phyloP scores from a whole-genome alignment of 345 rosid genomes.

The Draba incana region DNA sequence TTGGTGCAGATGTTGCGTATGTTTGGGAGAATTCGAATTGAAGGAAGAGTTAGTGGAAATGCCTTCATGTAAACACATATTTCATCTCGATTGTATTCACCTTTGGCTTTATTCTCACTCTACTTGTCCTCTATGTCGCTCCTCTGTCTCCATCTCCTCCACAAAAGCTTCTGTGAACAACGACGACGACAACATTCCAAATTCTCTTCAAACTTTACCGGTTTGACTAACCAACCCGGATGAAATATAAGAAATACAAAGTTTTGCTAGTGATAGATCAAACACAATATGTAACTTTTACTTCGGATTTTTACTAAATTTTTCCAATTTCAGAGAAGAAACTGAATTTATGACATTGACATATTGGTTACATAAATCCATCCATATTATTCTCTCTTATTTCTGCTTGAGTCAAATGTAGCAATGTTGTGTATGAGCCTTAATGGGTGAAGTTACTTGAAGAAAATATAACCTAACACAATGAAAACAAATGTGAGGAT shows the following conservation, averaged over 20 bases:
- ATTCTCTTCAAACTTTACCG: constrained; percentile 32
- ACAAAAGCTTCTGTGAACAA: constrained; percentile 28
- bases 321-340: constrained; percentile 1
- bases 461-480: constrained; percentile 35
- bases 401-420: constrained; percentile 6
- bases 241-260: constrained; percentile 21
- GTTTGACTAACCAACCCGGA: constrained; percentile 14
- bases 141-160: constrained; percentile 52
- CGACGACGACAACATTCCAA: constrained; percentile 12
- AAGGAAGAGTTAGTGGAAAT: constrained; percentile 83
- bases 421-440: background rate
- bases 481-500: constrained; percentile 43
- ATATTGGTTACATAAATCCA: constrained; percentile 8
- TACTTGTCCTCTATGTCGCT: constrained; percentile 93
- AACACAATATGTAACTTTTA: constrained; percentile 26
- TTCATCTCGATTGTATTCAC: constrained; percentile 81
- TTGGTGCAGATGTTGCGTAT: constrained; percentile 78
- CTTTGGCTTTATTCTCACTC: constrained; percentile 83
- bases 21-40: constrained; percentile 89
- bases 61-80: constrained; percentile 86
- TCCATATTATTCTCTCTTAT: background rate
- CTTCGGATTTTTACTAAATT: background rate
- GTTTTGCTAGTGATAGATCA: constrained; percentile 39
- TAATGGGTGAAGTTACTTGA: constrained; percentile 24
- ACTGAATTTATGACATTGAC: background rate